A percentile compares a stretch with the other conserved stretches of the same genome.
Evolutionary conservation across 805 yeast species (phyloP).

Genomic region (Teunomyces gatunensis): DNA sequence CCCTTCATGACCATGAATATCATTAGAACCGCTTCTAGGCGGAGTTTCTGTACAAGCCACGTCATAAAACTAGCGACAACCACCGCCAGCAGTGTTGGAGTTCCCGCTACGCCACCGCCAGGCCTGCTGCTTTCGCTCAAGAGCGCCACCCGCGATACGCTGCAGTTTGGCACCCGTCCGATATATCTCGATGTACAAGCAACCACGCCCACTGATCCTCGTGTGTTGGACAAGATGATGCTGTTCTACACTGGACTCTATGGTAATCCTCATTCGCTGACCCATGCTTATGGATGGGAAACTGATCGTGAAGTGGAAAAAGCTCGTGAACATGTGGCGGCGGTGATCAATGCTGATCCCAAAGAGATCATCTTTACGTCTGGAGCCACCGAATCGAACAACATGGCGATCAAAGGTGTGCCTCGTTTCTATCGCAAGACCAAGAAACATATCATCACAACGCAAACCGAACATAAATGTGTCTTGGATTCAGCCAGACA

Average conservation of each 20-base stretch:
- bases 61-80: constrained; percentile 11
- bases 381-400: constrained; percentile 97
- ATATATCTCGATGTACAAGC: constrained; percentile 97
- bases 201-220: constrained; percentile 96
- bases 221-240: constrained; percentile 88
- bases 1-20: too few relatives aligned
- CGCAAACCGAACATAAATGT: constrained; percentile 98
- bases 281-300: constrained; percentile 99
- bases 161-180: constrained; percentile 71
- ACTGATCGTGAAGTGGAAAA: constrained; percentile 87
- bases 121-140: constrained; percentile 47
- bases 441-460: constrained; percentile 90
- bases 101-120: constrained; percentile 34
- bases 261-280: constrained; percentile 97
- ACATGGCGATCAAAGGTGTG: constrained; percentile 93
- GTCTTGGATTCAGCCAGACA: constrained; percentile 95
- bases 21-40: neutral
- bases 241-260: constrained; percentile 86
- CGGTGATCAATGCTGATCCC: constrained; percentile 86
- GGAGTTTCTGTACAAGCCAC: constrained; percentile 1
- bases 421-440: constrained; percentile 88
- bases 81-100: neutral
- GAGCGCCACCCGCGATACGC: constrained; percentile 44
- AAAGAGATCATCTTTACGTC: constrained; percentile 95
- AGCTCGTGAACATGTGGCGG: constrained; percentile 82